Evolutionary conservation across 164 flowering plant species (phyloP).

Genomic region (Chimonanthus salicifolius): DNA sequence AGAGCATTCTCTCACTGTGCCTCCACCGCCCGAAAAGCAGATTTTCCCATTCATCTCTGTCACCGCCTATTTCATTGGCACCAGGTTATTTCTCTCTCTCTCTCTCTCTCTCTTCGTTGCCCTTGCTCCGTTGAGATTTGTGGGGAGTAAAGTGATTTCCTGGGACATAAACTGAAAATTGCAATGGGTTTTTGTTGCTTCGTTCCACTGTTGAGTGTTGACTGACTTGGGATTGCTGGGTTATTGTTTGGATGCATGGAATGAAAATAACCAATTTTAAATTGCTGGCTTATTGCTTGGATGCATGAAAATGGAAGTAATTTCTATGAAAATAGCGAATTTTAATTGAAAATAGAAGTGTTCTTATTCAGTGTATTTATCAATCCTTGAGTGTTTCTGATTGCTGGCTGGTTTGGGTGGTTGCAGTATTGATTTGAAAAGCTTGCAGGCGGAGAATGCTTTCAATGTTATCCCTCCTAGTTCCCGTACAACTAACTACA

Average conservation of each 20-base stretch:
- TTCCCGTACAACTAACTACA: conserved; percentile 73
- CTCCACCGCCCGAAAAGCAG: conserved; percentile 6
- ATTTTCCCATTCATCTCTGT: conserved; percentile 45
- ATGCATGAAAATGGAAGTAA: too few species aligned
- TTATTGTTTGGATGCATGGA: too few species aligned
- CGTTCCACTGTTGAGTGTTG: too few species aligned
- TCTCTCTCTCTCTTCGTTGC: background rate
- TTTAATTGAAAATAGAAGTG: too few species aligned
- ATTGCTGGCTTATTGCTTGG: too few species aligned
- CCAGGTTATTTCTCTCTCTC: conserved; percentile 41
- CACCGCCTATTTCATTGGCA: conserved; percentile 75
- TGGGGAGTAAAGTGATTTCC: too few species aligned
- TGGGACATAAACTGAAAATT: too few species aligned
- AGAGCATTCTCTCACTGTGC: background rate
- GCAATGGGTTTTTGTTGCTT: too few species aligned
- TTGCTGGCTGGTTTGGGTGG: background rate
- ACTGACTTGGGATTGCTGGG: too few species aligned
- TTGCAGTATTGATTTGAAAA: conserved; percentile 77
- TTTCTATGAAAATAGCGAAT: too few species aligned
- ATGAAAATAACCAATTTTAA: too few species aligned
- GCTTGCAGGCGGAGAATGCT: conserved; percentile 67
- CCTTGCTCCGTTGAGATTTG: background rate
- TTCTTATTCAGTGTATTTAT: too few species aligned
- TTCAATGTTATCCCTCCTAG: conserved; percentile 69
- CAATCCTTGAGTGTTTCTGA: background rate